Evolutionary conservation across 352 stramenopile genomes (phyloP), one percentile per base, ranked within the genome.

Genomic region (Pythium dissotocum): DNA sequence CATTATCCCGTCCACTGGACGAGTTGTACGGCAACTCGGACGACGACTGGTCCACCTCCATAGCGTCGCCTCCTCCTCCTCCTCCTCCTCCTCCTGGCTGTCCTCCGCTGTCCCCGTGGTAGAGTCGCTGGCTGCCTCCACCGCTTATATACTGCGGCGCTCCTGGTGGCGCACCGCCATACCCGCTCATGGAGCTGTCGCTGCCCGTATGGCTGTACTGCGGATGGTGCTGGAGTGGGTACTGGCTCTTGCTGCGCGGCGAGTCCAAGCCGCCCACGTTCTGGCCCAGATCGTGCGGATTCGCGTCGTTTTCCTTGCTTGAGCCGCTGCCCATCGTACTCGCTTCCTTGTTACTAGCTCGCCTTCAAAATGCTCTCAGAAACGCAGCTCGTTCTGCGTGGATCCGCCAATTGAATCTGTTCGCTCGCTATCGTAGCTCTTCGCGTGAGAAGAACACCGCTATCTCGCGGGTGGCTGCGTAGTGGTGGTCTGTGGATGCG

Each of bases 301-400:
- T 90, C 52, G 80, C 75, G 63, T 95, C 87, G 76, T 89, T 82
- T 61, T 89, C 75, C 67, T 93, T 93, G 71, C 87, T 95, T 36
- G 82, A 92, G 28, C 85, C 85, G 80, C 87, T 95, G 57, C 87
- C 87, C 87, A 95, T 95, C 14, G 40, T 46, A 36, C 28, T 16
- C 8, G n/a, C 16, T 66, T 7, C 61, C 32, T 35, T 36, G 35
- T 59, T 18, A 59, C 40, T 66, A n/a, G 48, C 36, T 58, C 48
- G 30, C 30, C 40, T 61, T 56, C 30, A 49, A 16, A 40, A 53
- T 53, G 46, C 46, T 53, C 46, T 10, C 46, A 53, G 46, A 53
- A 53, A 53, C 46, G 46, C 46, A 53, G 46, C 6, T 26, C 21
- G n/a, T 53, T 53, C 46, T 14, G n/a, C 46, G 46, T 53, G 21